phyloP scores from a whole-genome alignment of 2,329 filamentous ascomycete genomes.

The Emericellopsis atlantica region DNA sequence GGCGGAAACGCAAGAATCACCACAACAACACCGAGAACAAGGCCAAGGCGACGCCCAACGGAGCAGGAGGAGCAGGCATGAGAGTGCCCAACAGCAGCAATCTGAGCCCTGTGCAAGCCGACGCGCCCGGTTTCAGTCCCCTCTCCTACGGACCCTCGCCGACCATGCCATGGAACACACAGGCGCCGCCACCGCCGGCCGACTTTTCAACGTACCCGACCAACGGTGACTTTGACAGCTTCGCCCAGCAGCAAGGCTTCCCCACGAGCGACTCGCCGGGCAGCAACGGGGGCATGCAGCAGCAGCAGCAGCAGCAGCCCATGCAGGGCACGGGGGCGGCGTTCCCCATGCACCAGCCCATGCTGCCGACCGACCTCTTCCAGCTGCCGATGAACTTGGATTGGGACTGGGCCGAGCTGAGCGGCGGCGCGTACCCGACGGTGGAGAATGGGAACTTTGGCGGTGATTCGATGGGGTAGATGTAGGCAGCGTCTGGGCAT shows the following conservation, averaged over 20 bases:
- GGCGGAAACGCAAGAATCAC: slow-evolving; percentile 73
- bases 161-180: slow-evolving; percentile 11
- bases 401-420: slow-evolving; percentile 68
- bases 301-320: neutral
- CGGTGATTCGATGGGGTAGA: neutral
- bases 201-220: slow-evolving; percentile 10
- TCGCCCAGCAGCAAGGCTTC: slow-evolving; percentile 31
- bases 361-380: slow-evolving; percentile 88
- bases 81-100: neutral
- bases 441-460: slow-evolving; percentile 48
- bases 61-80: neutral
- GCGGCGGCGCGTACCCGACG: slow-evolving; percentile 48
- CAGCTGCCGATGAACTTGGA: slow-evolving; percentile 93
- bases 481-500: too few species aligned
- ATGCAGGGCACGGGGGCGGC: slow-evolving; percentile 1
- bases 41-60: neutral
- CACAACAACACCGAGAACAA: slow-evolving; percentile 20
- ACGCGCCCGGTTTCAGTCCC: slow-evolving; percentile 1
- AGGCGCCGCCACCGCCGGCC: neutral
- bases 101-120: slow-evolving; percentile 11
- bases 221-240: slow-evolving; percentile 26
- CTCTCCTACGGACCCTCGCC: slow-evolving; percentile 25
- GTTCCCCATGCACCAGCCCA: slow-evolving; percentile 59
- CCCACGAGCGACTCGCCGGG: slow-evolving; percentile 22
- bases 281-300: slow-evolving; percentile 8